Evolutionary conservation across 371 early-diverging fungal genomes (phyloP).

Genomic region (Haplosporangium sp.): DNA sequence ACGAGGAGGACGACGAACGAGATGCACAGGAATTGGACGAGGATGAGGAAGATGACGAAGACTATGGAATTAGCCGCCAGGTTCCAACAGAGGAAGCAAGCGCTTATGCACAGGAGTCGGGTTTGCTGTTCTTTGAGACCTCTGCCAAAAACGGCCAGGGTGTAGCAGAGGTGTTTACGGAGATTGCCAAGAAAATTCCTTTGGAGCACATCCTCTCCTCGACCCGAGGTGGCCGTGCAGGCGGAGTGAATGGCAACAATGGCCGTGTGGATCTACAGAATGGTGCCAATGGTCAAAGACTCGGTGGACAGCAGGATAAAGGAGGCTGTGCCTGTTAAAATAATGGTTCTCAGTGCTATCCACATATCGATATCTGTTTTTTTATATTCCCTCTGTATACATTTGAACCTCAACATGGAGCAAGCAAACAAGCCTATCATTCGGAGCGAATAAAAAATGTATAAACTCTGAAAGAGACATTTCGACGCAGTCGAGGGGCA

Average conservation of each 20-base stretch:
- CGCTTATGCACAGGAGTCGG: constrained; percentile 80
- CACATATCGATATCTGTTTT: neutral
- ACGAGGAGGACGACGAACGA: constrained; percentile 48
- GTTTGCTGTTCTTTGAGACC: constrained; percentile 92
- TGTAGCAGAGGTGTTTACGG: constrained; percentile 87
- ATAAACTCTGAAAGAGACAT: no score
- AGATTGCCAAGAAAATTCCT: constrained; percentile 73
- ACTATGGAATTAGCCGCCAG: constrained; percentile 59
- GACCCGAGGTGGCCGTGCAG: constrained; percentile 38
- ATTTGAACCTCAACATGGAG: no score
- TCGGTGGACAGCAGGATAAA: constrained; percentile 54
- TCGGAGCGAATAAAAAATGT: no score
- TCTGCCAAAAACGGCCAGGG: constrained; percentile 90
- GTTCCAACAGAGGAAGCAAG: constrained; percentile 80
- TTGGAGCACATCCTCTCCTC: constrained; percentile 55
- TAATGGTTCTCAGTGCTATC: neutral
- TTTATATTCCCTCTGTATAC: constrained; percentile 3
- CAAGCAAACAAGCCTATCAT: no score
- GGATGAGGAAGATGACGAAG: constrained; percentile 57
- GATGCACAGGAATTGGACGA: constrained; percentile 56
- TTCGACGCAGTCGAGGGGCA: no score
- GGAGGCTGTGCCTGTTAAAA: constrained; percentile 42
- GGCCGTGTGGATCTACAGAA: constrained; percentile 50
- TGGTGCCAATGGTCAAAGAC: constrained; percentile 37
- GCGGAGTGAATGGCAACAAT: constrained; percentile 31